phyloP scores from a whole-genome alignment of 495 filamentous ascomycete species.

The Neurospora intermedia region DNA sequence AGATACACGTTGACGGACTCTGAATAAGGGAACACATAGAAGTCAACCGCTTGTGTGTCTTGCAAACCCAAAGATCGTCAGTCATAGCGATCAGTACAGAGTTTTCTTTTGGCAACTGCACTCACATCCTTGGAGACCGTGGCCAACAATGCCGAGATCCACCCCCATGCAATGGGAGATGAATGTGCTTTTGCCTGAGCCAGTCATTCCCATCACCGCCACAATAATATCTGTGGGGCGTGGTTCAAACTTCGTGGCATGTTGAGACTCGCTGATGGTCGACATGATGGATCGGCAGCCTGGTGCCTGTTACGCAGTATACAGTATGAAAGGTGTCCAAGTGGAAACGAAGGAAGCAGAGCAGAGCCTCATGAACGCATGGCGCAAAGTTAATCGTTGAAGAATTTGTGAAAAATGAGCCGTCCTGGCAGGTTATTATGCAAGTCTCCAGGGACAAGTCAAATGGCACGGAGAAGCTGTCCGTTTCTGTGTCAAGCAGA shows the following conservation, averaged over 20 bases:
- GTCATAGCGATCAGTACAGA: neutral
- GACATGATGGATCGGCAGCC: neutral
- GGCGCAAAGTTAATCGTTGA: neutral
- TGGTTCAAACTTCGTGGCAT: neutral
- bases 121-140: neutral
- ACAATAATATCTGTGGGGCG: neutral
- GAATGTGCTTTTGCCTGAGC: conserved; percentile 8
- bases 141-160: neutral
- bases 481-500: neutral
- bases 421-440: neutral
- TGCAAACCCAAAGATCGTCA: neutral
- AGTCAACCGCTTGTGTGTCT: neutral
- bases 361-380: neutral
- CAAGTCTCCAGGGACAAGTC: neutral
- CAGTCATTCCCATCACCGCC: conserved; percentile 5
- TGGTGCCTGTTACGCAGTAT: neutral
- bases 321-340: neutral
- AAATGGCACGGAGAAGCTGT: neutral
- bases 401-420: neutral
- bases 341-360: neutral
- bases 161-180: neutral
- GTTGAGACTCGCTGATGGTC: neutral
- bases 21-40: neutral
- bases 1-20: conserved; percentile 11
- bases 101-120: neutral